Percentiles rank a stretch among this genome's conserved stretches.
Evolutionary conservation across 305 asterid species (phyloP).

Genomic region (Fraxinus xanthoxyloides): DNA sequence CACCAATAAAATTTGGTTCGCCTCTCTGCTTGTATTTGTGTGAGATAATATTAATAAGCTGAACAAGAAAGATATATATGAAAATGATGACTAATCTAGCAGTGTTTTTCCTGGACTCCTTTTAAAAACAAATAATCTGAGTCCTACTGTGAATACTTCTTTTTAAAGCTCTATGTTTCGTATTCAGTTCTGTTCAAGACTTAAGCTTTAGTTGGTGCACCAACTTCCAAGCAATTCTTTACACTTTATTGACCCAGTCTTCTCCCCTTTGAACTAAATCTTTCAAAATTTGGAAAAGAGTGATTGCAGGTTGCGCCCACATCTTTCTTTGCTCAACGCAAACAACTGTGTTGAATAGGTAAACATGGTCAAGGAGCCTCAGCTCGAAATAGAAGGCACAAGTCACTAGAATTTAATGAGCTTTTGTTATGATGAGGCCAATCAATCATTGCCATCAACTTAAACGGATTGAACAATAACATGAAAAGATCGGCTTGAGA

Average conservation of each 20-base stretch:
- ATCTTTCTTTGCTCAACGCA: background rate
- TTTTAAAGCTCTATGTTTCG: constrained; percentile 26
- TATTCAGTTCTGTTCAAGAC: constrained; percentile 32
- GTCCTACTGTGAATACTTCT: constrained; percentile 22
- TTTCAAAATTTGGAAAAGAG: constrained; percentile 15
- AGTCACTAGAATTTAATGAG: background rate
- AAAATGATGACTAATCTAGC: constrained; percentile 23
- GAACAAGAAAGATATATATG: background rate
- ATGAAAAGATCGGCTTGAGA: too few species aligned
- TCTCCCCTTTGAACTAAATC: constrained; percentile 20
- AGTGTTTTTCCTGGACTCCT: constrained; percentile 29
- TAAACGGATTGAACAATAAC: background rate
- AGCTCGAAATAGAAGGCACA: background rate
- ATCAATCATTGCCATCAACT: background rate
- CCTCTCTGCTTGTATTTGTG: background rate
- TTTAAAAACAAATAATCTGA: constrained; percentile 14
- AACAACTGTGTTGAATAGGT: background rate
- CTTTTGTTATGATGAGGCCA: too few species aligned
- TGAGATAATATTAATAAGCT: background rate
- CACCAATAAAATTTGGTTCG: background rate
- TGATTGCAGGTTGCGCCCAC: constrained; percentile 17
- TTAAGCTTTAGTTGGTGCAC: constrained; percentile 35
- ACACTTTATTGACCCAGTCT: constrained; percentile 40
- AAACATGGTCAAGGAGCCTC: background rate
- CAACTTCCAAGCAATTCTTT: constrained; percentile 47